A percentile compares a stretch with the other conserved stretches of the same genome.
phyloP scores from a whole-genome alignment of 495 filamentous ascomycete genomes.

The Podospora didyma region DNA sequence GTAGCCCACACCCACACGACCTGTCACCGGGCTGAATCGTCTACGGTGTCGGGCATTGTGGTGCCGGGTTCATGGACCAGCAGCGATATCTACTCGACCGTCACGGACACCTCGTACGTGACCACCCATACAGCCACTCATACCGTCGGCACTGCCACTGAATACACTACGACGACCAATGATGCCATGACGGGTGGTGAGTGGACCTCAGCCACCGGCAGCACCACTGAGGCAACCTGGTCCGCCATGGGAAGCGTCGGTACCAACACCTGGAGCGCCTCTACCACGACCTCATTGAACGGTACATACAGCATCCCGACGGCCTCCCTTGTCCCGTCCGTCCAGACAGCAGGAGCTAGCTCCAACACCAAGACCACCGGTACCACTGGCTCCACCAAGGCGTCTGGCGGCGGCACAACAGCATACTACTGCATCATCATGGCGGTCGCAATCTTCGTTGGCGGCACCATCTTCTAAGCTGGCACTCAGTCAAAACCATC shows the following conservation, averaged over 20 bases:
- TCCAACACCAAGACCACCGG: neutral
- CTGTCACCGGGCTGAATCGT: too few species aligned
- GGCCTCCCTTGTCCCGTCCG: neutral
- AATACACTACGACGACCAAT: neutral
- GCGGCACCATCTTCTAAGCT: too few species aligned
- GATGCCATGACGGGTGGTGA: neutral
- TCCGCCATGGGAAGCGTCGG: conserved; percentile 1
- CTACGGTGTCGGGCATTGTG: too few species aligned
- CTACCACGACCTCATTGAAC: neutral
- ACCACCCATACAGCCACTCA: neutral
- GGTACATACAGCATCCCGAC: neutral
- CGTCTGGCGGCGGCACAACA: neutral
- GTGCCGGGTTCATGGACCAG: too few species aligned
- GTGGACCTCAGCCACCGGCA: conserved; percentile 1
- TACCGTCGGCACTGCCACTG: neutral
- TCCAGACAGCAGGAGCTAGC: neutral
- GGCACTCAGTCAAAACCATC: too few species aligned
- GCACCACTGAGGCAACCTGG: neutral
- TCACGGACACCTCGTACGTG: neutral
- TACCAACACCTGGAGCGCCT: too few species aligned
- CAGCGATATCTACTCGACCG: neutral
- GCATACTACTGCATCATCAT: conserved; percentile 4
- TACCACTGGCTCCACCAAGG: neutral
- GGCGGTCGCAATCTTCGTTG: neutral
- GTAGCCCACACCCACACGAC: too few species aligned